These are phyloP conservation scores for Fusarium lateritium DNA, from an alignment of 2,329 filamentous ascomycete species.

Conservation along the genomic window DNA sequence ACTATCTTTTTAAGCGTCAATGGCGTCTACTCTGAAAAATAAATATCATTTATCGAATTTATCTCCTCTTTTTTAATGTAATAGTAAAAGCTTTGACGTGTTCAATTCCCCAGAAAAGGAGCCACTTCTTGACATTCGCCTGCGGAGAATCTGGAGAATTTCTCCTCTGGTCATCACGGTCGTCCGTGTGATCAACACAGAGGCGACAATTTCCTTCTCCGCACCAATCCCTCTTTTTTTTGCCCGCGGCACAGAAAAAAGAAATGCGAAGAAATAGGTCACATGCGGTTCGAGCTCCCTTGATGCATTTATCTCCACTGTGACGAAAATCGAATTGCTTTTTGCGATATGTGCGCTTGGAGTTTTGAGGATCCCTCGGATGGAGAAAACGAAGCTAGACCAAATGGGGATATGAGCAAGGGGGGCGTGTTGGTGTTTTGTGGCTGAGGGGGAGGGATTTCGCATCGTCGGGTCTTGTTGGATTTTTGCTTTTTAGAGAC, in stretches of 20 bases:
- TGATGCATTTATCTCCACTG: conserved; percentile 3
- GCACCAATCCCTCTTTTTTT: background rate
- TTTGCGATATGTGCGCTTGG: conserved; percentile 36
- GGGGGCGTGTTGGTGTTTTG: conserved; percentile 9
- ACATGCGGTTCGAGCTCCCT: conserved; percentile 18
- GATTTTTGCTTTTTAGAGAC: background rate
- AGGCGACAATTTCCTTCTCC: conserved; percentile 8
- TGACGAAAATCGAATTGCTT: conserved; percentile 13
- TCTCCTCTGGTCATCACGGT: conserved; percentile 5
- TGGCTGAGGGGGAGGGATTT: conserved; percentile 20
- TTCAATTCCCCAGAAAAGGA: conserved; percentile 20
- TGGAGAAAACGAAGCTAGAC: conserved; percentile 38
- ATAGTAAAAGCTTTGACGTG: conserved; percentile 27
- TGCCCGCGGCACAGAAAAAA: conserved; percentile 10
- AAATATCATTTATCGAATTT: conserved; percentile 3
- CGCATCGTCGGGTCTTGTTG: conserved; percentile 8
- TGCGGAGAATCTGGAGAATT: conserved; percentile 37
- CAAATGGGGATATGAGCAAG: background rate
- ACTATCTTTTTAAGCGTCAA: conserved; percentile 38
- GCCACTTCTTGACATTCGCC: conserved; percentile 21
- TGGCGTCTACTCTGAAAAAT: conserved; percentile 40
- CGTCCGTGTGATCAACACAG: conserved; percentile 13
- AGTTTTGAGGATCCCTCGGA: conserved; percentile 14
- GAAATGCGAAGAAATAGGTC: conserved; percentile 19
- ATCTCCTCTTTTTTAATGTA: background rate